A percentile compares a stretch with the other conserved stretches of the same genome.
Conservation (phyloP, 108 stramenopile genomes). For the Chaetoceros muelleri region DNA sequence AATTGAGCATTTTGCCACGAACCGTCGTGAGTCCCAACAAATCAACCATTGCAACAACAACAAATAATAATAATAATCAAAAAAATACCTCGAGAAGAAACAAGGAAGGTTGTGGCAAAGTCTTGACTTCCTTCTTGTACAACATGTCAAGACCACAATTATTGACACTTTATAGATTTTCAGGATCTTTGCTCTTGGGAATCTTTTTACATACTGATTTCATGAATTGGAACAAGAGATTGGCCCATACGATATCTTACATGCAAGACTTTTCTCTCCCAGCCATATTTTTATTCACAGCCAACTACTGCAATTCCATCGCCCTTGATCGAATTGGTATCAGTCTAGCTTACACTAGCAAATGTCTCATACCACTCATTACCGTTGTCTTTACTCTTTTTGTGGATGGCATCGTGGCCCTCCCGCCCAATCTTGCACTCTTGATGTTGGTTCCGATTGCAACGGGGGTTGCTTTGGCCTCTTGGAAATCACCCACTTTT, state of each 20-base stretch:
- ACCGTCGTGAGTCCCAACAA: neutral
- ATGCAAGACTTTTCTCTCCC: slow-evolving; percentile 39
- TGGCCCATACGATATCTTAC: slow-evolving; percentile 28
- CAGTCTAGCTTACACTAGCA: slow-evolving; percentile 65
- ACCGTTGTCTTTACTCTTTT: slow-evolving; percentile 53
- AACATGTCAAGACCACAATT: slow-evolving; percentile 39
- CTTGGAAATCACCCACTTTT: slow-evolving; percentile 66
- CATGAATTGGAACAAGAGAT: slow-evolving; percentile 25
- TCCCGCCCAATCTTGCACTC: slow-evolving; percentile 39
- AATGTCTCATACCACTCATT: slow-evolving; percentile 67
- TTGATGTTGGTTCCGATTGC: slow-evolving; percentile 62
- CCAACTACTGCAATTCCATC: slow-evolving; percentile 63
- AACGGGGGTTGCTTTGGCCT: slow-evolving; percentile 55
- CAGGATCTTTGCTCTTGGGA: slow-evolving; percentile 54
- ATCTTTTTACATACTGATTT: slow-evolving; percentile 42
- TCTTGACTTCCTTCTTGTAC: neutral
- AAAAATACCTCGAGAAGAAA: neutral
- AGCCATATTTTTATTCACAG: slow-evolving; percentile 53
- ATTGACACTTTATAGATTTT: slow-evolving; percentile 59
- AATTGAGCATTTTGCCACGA: neutral
- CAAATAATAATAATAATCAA: neutral
- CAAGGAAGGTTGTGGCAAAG: neutral
- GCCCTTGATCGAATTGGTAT: slow-evolving; percentile 66
- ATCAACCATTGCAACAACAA: slow-evolving; percentile 1
- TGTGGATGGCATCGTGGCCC: slow-evolving; percentile 40